Conservation (phyloP, 352 stramenopile species). For the Pythium scleroteichum region DNA sequence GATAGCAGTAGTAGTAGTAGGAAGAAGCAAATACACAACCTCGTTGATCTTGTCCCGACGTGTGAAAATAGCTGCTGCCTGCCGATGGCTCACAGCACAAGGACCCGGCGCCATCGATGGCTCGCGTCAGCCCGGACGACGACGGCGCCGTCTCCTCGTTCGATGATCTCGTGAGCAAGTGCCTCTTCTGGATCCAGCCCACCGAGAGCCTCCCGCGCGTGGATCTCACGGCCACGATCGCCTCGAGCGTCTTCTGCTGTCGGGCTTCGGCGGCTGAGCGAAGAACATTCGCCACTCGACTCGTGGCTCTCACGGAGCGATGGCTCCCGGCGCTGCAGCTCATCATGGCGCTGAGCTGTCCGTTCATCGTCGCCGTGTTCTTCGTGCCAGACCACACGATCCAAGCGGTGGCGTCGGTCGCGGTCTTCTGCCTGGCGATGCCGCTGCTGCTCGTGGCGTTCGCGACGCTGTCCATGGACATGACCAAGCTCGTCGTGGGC, state of each 20-base stretch:
- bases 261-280: not conserved
- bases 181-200: conserved; percentile 19
- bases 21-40: too few relatives aligned
- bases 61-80: too few relatives aligned
- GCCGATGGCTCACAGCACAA: too few relatives aligned
- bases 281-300: conserved; percentile 3
- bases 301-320: conserved; percentile 6
- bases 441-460: conserved; percentile 8
- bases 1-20: too few relatives aligned
- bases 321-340: conserved; percentile 9
- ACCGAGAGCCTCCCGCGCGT: not conserved
- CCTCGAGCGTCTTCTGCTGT: not conserved
- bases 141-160: not conserved
- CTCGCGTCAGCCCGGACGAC: not conserved
- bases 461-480: conserved; percentile 10
- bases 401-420: not conserved
- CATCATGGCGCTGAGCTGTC: conserved; percentile 1
- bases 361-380: conserved; percentile 4
- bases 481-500: conserved; percentile 8
- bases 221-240: conserved; percentile 12
- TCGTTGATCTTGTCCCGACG: too few relatives aligned
- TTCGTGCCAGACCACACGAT: not conserved
- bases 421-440: conserved; percentile 1
- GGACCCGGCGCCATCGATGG: not conserved
- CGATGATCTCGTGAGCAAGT: not conserved